These are phyloP conservation scores for Vitis rotundifolia DNA, from an alignment of 164 flowering plant genomes.

Conservation along the genomic window DNA sequence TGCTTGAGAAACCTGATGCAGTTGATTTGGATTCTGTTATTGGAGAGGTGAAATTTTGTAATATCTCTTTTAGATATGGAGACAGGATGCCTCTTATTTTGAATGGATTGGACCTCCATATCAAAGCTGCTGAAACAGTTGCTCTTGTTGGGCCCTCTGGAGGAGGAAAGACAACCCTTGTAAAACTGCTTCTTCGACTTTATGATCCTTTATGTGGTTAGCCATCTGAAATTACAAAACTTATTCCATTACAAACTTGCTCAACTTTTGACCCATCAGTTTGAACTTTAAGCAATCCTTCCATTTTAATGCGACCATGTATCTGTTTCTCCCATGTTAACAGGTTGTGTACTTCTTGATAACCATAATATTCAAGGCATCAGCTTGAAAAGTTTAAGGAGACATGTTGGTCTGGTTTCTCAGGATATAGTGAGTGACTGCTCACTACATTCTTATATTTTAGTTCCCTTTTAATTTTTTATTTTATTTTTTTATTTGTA, in stretches of 20 bases:
- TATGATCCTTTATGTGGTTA: conserved; percentile 82
- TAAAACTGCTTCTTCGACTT: conserved; percentile 89
- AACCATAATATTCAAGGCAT: conserved; percentile 51
- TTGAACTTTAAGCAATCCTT: not conserved
- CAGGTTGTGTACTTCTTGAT: conserved; percentile 76
- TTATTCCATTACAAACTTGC: not conserved
- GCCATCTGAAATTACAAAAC: conserved; percentile 13
- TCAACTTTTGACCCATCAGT: not conserved
- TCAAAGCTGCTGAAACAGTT: conserved; percentile 87
- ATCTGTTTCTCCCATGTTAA: conserved; percentile 11
- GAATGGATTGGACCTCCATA: conserved; percentile 70
- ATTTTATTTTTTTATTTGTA: not conserved
- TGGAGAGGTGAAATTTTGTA: conserved; percentile 74
- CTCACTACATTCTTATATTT: not conserved
- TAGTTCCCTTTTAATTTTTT: not conserved
- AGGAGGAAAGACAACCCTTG: conserved; percentile 95
- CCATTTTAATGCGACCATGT: not conserved
- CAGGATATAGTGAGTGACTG: conserved; percentile 82
- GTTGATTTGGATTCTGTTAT: conserved; percentile 50
- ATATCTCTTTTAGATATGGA: conserved; percentile 68
- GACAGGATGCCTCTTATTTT: conserved; percentile 66
- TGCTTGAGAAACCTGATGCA: conserved; percentile 68
- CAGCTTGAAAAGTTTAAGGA: conserved; percentile 64
- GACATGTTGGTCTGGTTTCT: conserved; percentile 85
- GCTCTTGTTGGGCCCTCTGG: conserved; percentile 98